Base-by-base conservation (phyloP, 2,329 filamentous ascomycete species). In the Thelonectria olida region DNA sequence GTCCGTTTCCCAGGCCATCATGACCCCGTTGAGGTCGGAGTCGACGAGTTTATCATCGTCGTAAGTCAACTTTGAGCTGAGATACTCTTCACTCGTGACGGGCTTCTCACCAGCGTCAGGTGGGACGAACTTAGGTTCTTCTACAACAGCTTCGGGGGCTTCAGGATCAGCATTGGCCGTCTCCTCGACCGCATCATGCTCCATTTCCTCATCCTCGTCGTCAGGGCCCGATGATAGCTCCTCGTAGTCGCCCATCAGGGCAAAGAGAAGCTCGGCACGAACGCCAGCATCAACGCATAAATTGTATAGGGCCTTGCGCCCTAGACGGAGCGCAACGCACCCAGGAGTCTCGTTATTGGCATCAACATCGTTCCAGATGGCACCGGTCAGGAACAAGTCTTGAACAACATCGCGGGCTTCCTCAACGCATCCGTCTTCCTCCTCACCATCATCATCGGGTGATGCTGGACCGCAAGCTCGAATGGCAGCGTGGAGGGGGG, bases 331-430 rank as follows among this genome's bases (percentile, higher is more conserved):
- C 8, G 96, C 96, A 42, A 97, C 81, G 75, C 95, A 98, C 7
- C 93, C 96, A 0, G 96, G 93, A 3, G 96, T 98, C 82, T 98
- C 95, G 70, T 93, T 86, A 69, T 92, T 90, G 67, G 83, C 80
- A 76, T 98, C 93, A 57, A 98, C 82, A 75, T 97, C 94, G 79
- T 99, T 99, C 96, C 96, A 99, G 69, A 98, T 97, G 10, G 93
- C 96, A 28, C 96, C 96, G 68, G 91, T 90, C 72, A 94, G 85
- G 62, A 98, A 88, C 7, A 98, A 84, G 72, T 96, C 86, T 67
- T 87, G 85, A 5, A 97, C 81, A 0, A 90, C 90, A 53, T 88
- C 86, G 56, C 85, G 84, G 3, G 89, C 91, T 38, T 86, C 85
- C 47, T 89, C 85, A 28, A 91, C 76, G 23, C 77, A 74, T 54